Evolutionary conservation across 768 basidiomycete species (phyloP).

Genomic region (Amanita rubescens): DNA sequence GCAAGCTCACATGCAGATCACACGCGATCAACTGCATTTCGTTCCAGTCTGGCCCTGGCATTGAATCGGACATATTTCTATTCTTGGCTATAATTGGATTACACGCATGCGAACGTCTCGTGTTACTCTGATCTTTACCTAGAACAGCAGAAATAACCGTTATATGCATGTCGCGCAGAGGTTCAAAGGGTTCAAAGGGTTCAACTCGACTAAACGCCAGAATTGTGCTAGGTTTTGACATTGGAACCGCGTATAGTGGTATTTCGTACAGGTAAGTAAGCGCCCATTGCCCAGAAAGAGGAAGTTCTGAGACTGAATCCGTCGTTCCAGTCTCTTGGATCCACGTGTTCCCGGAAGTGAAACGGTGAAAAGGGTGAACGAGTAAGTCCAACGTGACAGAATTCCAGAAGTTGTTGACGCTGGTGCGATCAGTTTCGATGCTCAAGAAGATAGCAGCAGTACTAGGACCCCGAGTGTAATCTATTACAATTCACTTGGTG

Average conservation of each 20-base stretch:
- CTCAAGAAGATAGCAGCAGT: constrained; percentile 4
- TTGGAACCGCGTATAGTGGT: constrained; percentile 37
- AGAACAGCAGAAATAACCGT: neutral
- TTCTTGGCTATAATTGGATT: neutral
- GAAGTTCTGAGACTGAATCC: neutral
- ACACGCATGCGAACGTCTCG: constrained; percentile 3
- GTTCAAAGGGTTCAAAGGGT: constrained; percentile 2
- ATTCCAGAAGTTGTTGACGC: neutral
- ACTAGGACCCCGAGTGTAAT: constrained; percentile 3
- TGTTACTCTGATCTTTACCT: neutral
- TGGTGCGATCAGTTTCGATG: neutral
- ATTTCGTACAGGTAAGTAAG: constrained; percentile 30
- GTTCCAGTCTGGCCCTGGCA: no score
- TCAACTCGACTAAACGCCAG: constrained; percentile 17
- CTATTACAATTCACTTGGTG: constrained; percentile 6
- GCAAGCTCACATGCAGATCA: no score
- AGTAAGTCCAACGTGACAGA: neutral
- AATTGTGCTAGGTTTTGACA: constrained; percentile 33
- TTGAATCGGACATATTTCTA: neutral
- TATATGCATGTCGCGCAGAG: constrained; percentile 9
- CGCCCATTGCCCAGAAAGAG: neutral
- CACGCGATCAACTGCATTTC: no score
- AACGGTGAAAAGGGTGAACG: constrained; percentile 2
- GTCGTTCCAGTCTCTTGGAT: constrained; percentile 27
- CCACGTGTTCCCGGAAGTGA: constrained; percentile 15